Conservation (phyloP, 352 stramenopile species). For the Saprolegnia parasitica region DNA sequence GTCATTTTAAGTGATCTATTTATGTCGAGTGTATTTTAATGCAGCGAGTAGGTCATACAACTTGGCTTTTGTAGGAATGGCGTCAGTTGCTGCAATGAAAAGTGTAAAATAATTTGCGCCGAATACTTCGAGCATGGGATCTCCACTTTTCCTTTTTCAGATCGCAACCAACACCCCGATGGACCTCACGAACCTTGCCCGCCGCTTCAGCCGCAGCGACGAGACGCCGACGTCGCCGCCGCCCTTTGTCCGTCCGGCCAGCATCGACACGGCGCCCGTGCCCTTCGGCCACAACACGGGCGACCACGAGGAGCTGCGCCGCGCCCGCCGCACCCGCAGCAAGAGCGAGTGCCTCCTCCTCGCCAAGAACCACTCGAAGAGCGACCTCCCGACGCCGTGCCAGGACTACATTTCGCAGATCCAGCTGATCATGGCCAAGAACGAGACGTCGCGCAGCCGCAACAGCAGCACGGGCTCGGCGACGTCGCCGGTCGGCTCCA, state of each 20-base stretch:
- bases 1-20: background rate
- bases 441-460: constrained; percentile 30
- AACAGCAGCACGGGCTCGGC: background rate
- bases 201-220: background rate
- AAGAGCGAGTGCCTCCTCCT: constrained; percentile 80
- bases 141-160: background rate
- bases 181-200: background rate
- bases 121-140: too few species aligned
- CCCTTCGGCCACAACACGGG: constrained; percentile 10
- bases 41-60: background rate
- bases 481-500: background rate
- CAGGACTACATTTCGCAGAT: constrained; percentile 82
- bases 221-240: background rate
- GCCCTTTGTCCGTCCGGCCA: background rate
- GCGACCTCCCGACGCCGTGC: constrained; percentile 63
- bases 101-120: too few species aligned
- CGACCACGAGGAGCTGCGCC: constrained; percentile 15
- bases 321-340: constrained; percentile 49
- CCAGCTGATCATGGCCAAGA: constrained; percentile 78
- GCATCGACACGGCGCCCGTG: constrained; percentile 3
- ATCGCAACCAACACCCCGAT: background rate
- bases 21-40: background rate
- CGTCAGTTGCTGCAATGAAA: background rate
- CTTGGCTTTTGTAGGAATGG: background rate
- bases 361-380: constrained; percentile 47